Percentiles rank a stretch among this genome's conserved stretches.
Evolutionary conservation across 805 yeast genomes (phyloP).

Genomic region (Saccharomycopsis vini): DNA sequence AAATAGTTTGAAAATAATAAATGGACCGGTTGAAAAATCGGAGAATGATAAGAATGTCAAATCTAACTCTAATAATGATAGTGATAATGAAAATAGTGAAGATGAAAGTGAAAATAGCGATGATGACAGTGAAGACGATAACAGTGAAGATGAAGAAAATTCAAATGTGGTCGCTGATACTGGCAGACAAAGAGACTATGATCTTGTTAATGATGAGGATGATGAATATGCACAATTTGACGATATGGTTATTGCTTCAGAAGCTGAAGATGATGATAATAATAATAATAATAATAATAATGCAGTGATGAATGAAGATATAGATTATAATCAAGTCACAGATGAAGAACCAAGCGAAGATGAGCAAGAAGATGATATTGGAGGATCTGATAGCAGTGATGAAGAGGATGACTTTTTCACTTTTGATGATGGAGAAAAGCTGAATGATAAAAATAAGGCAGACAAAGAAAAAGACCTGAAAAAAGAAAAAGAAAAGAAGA

Average conservation of each 20-base stretch:
- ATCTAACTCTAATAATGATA: conserved; percentile 22
- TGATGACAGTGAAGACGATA: conserved; percentile 15
- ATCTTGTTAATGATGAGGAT: conserved; percentile 20
- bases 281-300: conserved; percentile 20
- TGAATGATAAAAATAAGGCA: conserved; percentile 13
- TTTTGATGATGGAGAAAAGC: conserved; percentile 15
- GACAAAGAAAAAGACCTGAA: too few relatives aligned
- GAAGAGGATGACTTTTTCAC: conserved; percentile 37
- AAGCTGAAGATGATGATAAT: conserved; percentile 34
- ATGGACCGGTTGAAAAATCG: conserved; percentile 32
- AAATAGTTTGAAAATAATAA: conserved; percentile 36
- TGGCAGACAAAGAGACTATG: conserved; percentile 17
- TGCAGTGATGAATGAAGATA: conserved; percentile 25
- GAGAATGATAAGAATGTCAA: conserved; percentile 19
- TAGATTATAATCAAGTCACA: conserved; percentile 51
- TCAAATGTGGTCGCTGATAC: conserved; percentile 9
- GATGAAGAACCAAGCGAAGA: conserved; percentile 49
- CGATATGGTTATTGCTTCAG: conserved; percentile 33
- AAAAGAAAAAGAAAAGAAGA: conserved; percentile 11
- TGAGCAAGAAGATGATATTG: conserved; percentile 22
- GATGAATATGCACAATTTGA: conserved; percentile 27
- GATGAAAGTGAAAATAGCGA: conserved; percentile 19
- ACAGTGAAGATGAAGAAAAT: conserved; percentile 9
- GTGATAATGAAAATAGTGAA: conserved; percentile 17
- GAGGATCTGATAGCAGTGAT: conserved; percentile 23